Conservation (phyloP, 805 yeast genomes). For the Helenozyma baotianmanensis region DNA sequence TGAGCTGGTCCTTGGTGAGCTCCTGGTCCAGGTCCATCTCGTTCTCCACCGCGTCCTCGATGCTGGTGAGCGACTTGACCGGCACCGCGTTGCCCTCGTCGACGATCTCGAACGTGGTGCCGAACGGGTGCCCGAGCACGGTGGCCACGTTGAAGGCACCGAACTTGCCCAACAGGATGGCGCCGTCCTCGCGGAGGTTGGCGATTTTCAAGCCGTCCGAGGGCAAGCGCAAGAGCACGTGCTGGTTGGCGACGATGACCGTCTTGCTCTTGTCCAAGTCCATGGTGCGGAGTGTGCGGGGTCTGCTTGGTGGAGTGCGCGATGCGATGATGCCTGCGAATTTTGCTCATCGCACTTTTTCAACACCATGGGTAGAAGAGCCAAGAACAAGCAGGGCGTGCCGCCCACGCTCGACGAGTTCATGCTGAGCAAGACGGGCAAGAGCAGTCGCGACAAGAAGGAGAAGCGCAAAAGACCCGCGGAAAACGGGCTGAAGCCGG, state of each 20-base stretch:
- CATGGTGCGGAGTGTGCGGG: no score
- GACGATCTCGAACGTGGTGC: conserved; percentile 82
- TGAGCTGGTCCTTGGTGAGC: conserved; percentile 35
- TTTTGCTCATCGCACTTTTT: conserved; percentile 18
- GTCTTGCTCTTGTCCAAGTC: conserved; percentile 15
- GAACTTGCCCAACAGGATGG: conserved; percentile 81
- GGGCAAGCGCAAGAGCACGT: conserved; percentile 70
- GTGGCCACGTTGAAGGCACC: conserved; percentile 77
- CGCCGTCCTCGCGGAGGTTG: conserved; percentile 55
- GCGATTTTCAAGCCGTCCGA: conserved; percentile 74
- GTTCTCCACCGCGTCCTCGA: conserved; percentile 12
- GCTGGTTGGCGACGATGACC: conserved; percentile 44
- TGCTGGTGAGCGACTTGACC: conserved; percentile 34
- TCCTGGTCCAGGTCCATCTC: conserved; percentile 31
- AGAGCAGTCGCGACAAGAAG: conserved; percentile 24
- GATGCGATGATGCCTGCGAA: conserved; percentile 2
- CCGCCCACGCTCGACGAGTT: conserved; percentile 90
- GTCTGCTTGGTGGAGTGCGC: no score
- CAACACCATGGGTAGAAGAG: conserved; percentile 79
- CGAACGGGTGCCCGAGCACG: conserved; percentile 76
- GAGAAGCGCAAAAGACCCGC: conserved; percentile 17
- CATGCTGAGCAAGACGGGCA: conserved; percentile 30
- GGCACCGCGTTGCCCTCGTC: conserved; percentile 52
- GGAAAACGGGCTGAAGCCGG: conserved; percentile 1
- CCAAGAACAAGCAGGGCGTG: conserved; percentile 85